phyloP scores from a whole-genome alignment of 2,329 filamentous ascomycete genomes.

The Penicillium sumatraense region DNA sequence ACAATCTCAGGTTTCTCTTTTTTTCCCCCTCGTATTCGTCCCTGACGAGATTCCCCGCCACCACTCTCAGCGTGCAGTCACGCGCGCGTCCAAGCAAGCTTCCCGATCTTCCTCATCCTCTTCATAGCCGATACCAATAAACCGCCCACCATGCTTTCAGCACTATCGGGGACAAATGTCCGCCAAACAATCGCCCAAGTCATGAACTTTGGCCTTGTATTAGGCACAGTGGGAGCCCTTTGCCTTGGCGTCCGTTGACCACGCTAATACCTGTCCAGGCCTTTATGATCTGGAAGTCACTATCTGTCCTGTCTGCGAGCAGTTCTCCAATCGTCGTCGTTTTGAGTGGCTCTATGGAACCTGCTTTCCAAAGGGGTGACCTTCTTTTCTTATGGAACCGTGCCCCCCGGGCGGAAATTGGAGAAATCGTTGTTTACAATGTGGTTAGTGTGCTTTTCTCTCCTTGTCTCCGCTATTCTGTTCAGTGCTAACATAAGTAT shows the following conservation, averaged over 20 bases:
- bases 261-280: slow-evolving; percentile 48
- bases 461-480: neutral
- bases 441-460: slow-evolving; percentile 51
- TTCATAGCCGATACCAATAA: slow-evolving; percentile 2
- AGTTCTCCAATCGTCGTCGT: slow-evolving; percentile 71
- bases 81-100: neutral
- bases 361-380: slow-evolving; percentile 68
- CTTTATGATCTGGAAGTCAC: slow-evolving; percentile 94
- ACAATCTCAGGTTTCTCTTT: neutral
- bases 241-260: neutral
- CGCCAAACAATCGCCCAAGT: slow-evolving; percentile 81
- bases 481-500: neutral
- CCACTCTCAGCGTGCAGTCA: neutral
- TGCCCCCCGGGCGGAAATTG: slow-evolving; percentile 65
- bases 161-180: slow-evolving; percentile 67
- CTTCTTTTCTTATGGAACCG: slow-evolving; percentile 68
- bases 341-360: slow-evolving; percentile 70
- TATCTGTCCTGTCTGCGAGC: slow-evolving; percentile 77
- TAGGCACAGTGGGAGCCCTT: slow-evolving; percentile 62
- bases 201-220: slow-evolving; percentile 87
- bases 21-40: too few relatives aligned
- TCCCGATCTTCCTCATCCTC: slow-evolving; percentile 7
- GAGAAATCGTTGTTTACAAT: slow-evolving; percentile 80
- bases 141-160: slow-evolving; percentile 65
- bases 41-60: neutral